Evolutionary conservation across 257 asterid genomes (phyloP).

Genomic region (Penstemon davidsonii): DNA sequence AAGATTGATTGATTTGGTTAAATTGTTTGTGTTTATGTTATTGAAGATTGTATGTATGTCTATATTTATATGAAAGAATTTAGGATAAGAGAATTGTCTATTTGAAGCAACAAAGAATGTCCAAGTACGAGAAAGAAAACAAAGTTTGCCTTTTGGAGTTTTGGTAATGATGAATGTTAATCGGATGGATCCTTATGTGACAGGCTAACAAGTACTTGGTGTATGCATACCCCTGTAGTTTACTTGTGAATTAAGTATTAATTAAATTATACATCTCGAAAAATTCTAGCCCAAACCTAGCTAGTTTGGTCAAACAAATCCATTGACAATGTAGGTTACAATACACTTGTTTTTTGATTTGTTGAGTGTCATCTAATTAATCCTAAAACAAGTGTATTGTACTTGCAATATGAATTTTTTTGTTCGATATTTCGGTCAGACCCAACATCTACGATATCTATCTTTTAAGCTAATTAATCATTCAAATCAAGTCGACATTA

Average conservation of each 20-base stretch:
- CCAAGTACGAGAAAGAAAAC: conserved; percentile 13
- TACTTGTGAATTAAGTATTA: conserved; percentile 5
- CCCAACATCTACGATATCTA: too few relatives aligned
- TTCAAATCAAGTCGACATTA: neutral
- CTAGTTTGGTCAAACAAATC: neutral
- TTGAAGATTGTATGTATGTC: conserved; percentile 18
- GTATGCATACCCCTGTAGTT: conserved; percentile 15
- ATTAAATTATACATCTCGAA: too few relatives aligned
- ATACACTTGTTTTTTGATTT: neutral
- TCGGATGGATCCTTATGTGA: conserved; percentile 34
- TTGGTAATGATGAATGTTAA: conserved; percentile 11
- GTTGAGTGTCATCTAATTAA: too few relatives aligned
- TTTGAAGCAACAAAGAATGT: conserved; percentile 25
- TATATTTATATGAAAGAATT: conserved; percentile 24
- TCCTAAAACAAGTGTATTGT: too few relatives aligned
- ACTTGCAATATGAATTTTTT: too few relatives aligned
- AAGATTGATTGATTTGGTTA: neutral
- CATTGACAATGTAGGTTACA: conserved; percentile 17
- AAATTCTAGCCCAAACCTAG: too few relatives aligned
- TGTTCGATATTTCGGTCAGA: too few relatives aligned
- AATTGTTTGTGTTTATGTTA: conserved; percentile 10
- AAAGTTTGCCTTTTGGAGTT: conserved; percentile 51
- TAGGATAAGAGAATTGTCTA: conserved; percentile 14
- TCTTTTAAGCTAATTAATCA: neutral
- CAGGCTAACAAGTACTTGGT: conserved; percentile 22